Base-by-base conservation (phyloP, 306 rosid genomes). In the Nissolia schottii region DNA sequence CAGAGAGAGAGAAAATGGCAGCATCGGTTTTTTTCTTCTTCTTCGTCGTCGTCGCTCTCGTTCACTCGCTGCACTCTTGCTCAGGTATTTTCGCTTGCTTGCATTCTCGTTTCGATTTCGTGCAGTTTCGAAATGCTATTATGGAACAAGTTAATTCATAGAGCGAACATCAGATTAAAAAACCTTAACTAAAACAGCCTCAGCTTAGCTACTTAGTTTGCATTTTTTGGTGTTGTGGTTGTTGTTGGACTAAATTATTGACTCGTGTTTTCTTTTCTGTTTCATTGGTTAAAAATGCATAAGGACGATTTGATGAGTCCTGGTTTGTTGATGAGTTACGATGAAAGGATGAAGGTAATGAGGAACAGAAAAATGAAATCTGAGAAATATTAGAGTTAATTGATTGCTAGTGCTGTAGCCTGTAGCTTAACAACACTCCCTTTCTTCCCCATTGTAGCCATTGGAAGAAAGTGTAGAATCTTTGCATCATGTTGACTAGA, bases 1-100 rank as follows among this genome's bases (percentile, higher is more conserved):
- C 8, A 14, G 20, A 15, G 64, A 67, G 27, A 78, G 76, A 76
- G 79, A 86, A 84, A 81, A 91, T 94, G 98, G 84, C 81, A 45
- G 70, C 89, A 65, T 56, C 75, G 12, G 45, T 65, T 75, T 0
- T 45, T 77, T 77, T 86, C 53, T 57, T 84, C 70, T 0, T 45
- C 79, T 77, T 86, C 53, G 54, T 84, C 70, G 65, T 86, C 70
- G 57, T 83, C 65, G 82, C 68, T 71, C 67, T 82, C 34, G 67
- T 89, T 77, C 70, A 65, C 67, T 66, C 64, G 67, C 65, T 80
- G 82, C 71, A 81, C 86, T 78, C 80, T 48, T 89, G 76, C 88
- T 85, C 86, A 77, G 97, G 98, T 90, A 58, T 28, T 53, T 20
- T 40, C 15, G 9, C 29, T 15, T 58, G 11, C 18, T 54, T 16